Evolutionary conservation across 192 early-diverging fungal genomes (phyloP).

Genomic region (Jimgerdemannia flammicorona): DNA sequence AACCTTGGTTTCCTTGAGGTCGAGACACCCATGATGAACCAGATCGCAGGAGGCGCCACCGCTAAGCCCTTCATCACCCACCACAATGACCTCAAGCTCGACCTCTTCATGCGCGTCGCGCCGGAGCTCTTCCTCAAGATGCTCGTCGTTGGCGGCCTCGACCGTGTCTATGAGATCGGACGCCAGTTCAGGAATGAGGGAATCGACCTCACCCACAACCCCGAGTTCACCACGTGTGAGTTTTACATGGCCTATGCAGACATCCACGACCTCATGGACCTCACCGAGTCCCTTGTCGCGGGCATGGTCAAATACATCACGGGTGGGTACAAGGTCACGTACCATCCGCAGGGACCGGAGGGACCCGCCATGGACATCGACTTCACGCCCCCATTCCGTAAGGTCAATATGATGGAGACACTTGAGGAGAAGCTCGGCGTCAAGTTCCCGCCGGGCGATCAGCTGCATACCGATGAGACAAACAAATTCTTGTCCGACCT

Average conservation of each 20-base stretch:
- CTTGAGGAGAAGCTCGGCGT: constrained; percentile 86
- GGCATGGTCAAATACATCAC: constrained; percentile 94
- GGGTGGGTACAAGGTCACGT: constrained; percentile 87
- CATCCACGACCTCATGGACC: constrained; percentile 93
- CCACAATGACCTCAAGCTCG: constrained; percentile 99
- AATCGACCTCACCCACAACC: constrained; percentile 99
- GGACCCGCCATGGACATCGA: constrained; percentile 81
- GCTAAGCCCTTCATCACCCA: constrained; percentile 99
- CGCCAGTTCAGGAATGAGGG: constrained; percentile 99
- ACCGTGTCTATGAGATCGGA: constrained; percentile 99
- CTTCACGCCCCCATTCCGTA: constrained; percentile 95
- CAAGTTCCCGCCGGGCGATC: constrained; percentile 87
- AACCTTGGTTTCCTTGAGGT: constrained; percentile 96
- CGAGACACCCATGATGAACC: constrained; percentile 99
- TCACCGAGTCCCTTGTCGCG: constrained; percentile 82
- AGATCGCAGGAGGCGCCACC: constrained; percentile 97
- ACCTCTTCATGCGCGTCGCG: constrained; percentile 98
- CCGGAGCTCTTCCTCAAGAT: constrained; percentile 98
- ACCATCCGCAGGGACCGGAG: constrained; percentile 89
- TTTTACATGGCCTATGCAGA: constrained; percentile 99
- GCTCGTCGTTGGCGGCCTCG: constrained; percentile 96
- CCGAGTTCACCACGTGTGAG: constrained; percentile 99
- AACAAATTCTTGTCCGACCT: constrained; percentile 90
- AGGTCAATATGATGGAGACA: constrained; percentile 89
- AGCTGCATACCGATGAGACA: constrained; percentile 76